These are phyloP conservation scores for Zalerion maritima DNA, from an alignment of 495 filamentous ascomycete genomes.

Conservation along the genomic window DNA sequence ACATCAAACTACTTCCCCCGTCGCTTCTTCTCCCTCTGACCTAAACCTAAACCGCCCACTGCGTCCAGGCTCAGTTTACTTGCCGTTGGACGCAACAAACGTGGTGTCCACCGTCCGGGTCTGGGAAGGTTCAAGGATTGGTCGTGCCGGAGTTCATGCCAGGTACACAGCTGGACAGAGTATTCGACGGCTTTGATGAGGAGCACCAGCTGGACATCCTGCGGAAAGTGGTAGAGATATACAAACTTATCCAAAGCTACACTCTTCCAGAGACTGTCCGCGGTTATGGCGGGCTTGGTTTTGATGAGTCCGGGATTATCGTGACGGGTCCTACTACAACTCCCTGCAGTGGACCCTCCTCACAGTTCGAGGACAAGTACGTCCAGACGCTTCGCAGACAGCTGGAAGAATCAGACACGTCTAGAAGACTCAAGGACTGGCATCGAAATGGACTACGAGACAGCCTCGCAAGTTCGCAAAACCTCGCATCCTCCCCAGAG, in stretches of 20 bases:
- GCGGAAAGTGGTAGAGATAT: constrained; percentile 3
- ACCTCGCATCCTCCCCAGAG: neutral
- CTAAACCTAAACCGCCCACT: no score
- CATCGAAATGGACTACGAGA: no score
- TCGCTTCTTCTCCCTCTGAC: no score
- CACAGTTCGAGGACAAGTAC: constrained; percentile 5
- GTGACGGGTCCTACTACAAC: constrained; percentile 4
- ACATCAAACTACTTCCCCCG: no score
- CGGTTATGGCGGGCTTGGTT: constrained; percentile 4
- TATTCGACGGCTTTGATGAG: neutral
- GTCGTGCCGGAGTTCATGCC: constrained; percentile 5
- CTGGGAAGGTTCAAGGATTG: no score
- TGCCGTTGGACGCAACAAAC: no score
- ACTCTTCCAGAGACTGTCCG: constrained; percentile 1
- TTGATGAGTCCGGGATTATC: constrained; percentile 2
- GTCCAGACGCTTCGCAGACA: constrained; percentile 4
- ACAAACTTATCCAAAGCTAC: constrained; percentile 6
- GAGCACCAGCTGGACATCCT: constrained; percentile 3
- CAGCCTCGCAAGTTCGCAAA: neutral
- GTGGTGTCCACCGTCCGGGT: no score
- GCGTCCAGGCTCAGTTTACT: no score
- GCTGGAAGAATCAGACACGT: constrained; percentile 2
- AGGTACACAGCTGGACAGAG: neutral
- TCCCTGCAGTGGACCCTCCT: constrained; percentile 4
- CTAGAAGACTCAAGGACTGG: constrained; percentile 2